Evolutionary conservation across 371 early-diverging fungal species (phyloP), one percentile per base, ranked within the genome.

Genomic region (Mucor circinelloides): DNA sequence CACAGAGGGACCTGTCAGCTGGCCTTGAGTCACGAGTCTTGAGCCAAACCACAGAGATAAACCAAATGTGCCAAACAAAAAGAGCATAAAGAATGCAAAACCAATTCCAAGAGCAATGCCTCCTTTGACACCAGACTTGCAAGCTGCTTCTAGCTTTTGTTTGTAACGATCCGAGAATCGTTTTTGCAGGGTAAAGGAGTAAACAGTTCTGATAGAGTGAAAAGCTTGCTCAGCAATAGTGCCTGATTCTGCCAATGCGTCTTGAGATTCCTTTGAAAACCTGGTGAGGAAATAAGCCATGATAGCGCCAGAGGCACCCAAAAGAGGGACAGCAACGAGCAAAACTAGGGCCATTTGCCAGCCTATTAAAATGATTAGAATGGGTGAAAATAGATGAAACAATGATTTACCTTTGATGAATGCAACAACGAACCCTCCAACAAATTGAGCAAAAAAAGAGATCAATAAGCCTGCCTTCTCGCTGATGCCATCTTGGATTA

Each of bases 181-280:
- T 25, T 83, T 74, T 74, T 95, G 92, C 17, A 88, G 86, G 58
- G 89, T 90, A 78, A 96, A 96, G 0, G 96, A 86, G 50, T 86
- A 88, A 27, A 96, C 92, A 3, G 97, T 97, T 55, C 96, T 89
- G 58, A 97, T 92, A 28, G 89, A 85, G 7, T 91, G 75, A 60
- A 98, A 82, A 0, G 88, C 93, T 72, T 98, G 82, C 58, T 81
- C 79, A 27, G 77, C 82, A 30, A 81, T 69, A 2, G 77, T 62
- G 17, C 82, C 79, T 4, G 82, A 77, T 46, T 75, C 76, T 46
- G 79, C 82, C 69, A 79, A 79, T 17, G 72, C 40, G 32, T 72
- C 66, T 60, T 81, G 82, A 4, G 77, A 61, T 10, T 70, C 65
- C 40, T 74, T 55, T 2, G 77, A 77, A 40, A 71, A 79, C 6